Percentiles rank a stretch among this genome's conserved stretches.
Evolutionary conservation across 768 basidiomycete genomes (phyloP).

Genomic region (Podaxis sp.): DNA sequence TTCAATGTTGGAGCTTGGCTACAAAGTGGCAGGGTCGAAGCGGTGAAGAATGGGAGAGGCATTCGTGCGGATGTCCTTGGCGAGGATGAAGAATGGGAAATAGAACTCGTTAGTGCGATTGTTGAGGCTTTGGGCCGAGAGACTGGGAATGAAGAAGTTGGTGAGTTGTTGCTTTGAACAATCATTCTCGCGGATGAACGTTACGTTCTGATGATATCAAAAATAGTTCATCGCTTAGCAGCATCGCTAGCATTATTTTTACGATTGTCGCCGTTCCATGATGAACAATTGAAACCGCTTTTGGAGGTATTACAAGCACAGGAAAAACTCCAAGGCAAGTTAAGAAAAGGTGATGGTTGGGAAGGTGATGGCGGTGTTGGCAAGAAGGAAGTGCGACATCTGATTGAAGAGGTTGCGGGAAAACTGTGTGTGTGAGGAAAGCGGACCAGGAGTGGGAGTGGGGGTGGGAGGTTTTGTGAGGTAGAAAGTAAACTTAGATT

Average conservation of each 20-base stretch:
- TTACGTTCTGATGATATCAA: background rate
- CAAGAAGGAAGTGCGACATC: conserved; percentile 65
- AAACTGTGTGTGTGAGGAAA: conserved; percentile 40
- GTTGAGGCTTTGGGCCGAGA: conserved; percentile 77
- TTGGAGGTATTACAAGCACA: conserved; percentile 71
- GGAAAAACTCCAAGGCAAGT: conserved; percentile 56
- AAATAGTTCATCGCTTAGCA: conserved; percentile 74
- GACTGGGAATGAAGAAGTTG: conserved; percentile 73
- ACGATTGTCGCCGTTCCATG: conserved; percentile 71
- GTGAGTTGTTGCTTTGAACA: conserved; percentile 43
- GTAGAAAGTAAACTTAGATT: background rate
- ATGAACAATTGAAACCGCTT: conserved; percentile 50
- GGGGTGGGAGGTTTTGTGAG: background rate
- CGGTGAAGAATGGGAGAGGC: conserved; percentile 29
- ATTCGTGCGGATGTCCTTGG: conserved; percentile 31
- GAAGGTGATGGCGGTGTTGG: conserved; percentile 48
- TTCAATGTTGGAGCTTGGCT: conserved; percentile 73
- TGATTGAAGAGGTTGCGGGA: conserved; percentile 64
- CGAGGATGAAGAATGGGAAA: conserved; percentile 77
- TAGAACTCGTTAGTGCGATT: conserved; percentile 82
- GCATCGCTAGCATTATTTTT: conserved; percentile 78
- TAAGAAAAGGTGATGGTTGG: conserved; percentile 45
- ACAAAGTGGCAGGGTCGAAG: conserved; percentile 58
- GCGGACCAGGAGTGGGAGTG: background rate
- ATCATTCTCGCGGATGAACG: background rate